Evolutionary conservation across 176 grass and related monocot species (phyloP).

Genomic region (Ensete glaucum): DNA sequence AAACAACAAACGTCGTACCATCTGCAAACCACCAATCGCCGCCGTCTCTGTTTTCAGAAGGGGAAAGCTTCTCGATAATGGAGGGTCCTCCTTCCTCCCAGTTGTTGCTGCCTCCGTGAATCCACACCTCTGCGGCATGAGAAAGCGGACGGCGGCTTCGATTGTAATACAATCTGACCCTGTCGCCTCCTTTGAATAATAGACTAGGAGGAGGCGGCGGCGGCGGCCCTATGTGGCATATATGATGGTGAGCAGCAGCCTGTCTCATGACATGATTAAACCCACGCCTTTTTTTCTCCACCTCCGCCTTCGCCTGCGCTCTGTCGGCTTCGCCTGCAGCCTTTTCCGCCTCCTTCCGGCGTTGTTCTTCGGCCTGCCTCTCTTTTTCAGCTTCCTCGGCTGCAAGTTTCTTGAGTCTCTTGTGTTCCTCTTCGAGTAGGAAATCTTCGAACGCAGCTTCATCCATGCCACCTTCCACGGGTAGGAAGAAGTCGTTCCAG

Average conservation of each 20-base stretch:
- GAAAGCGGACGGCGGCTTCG: slow-evolving; percentile 54
- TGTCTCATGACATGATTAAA: slow-evolving; percentile 38
- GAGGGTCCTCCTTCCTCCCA: slow-evolving; percentile 79
- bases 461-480: slow-evolving; percentile 58
- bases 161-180: slow-evolving; percentile 72
- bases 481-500: slow-evolving; percentile 55
- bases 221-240: no score
- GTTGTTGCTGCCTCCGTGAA: slow-evolving; percentile 85
- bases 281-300: slow-evolving; percentile 45
- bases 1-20: no score
- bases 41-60: slow-evolving; percentile 49
- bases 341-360: slow-evolving; percentile 35
- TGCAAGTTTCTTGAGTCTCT: slow-evolving; percentile 59
- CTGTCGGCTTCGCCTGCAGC: no score
- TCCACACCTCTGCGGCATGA: slow-evolving; percentile 67
- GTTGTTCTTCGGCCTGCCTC: slow-evolving; percentile 54
- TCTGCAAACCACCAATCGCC: slow-evolving; percentile 81
- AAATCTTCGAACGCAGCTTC: slow-evolving; percentile 71
- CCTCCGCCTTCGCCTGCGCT: slow-evolving; percentile 52
- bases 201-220: no score
- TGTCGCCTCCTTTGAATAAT: slow-evolving; percentile 66
- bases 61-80: slow-evolving; percentile 43
- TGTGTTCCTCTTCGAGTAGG: slow-evolving; percentile 61
- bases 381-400: slow-evolving; percentile 75
- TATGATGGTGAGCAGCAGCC: slow-evolving; percentile 13